These are phyloP conservation scores for Ophiocordyceps sinensis DNA, from an alignment of 2,329 filamentous ascomycete species.

Conservation along the genomic window DNA sequence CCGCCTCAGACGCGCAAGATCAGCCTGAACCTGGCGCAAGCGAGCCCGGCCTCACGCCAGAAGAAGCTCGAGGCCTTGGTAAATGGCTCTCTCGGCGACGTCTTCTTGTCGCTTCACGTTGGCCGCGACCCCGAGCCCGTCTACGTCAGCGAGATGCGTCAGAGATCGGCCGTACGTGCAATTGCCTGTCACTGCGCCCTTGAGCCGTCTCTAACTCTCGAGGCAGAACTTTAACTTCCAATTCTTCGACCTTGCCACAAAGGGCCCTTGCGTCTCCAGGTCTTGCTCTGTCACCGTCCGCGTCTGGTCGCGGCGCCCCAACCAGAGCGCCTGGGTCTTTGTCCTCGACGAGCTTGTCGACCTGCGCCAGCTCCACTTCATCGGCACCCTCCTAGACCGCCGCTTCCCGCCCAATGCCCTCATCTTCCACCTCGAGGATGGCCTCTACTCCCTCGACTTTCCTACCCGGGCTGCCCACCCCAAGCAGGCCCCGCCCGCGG, in stretches of 20 bases:
- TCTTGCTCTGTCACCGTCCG: constrained; percentile 50
- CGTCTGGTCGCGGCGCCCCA: constrained; percentile 55
- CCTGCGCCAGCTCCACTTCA: constrained; percentile 60
- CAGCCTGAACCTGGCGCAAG: constrained; percentile 33
- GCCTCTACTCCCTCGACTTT: constrained; percentile 70
- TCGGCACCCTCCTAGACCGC: constrained; percentile 57
- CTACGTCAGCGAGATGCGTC: constrained; percentile 76
- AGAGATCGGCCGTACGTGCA: constrained; percentile 50
- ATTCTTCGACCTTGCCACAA: constrained; percentile 61
- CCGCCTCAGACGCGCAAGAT: constrained; percentile 23
- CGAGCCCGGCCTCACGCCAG: constrained; percentile 43
- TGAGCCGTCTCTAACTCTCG: not conserved
- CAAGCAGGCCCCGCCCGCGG: constrained; percentile 33
- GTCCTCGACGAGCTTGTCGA: constrained; percentile 61
- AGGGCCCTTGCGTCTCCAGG: constrained; percentile 50
- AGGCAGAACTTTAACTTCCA: constrained; percentile 70
- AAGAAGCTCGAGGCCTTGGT: constrained; percentile 62
- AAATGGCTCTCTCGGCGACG: constrained; percentile 62
- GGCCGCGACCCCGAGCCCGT: constrained; percentile 52
- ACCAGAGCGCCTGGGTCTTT: constrained; percentile 36
- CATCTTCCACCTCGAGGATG: constrained; percentile 73
- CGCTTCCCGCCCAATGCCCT: constrained; percentile 70
- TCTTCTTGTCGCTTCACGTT: constrained; percentile 76
- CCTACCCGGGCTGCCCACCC: constrained; percentile 34
- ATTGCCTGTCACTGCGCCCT: not conserved